Base-by-base conservation (phyloP, 176 grass and related monocot species). In the Thinopyrum elongatum region DNA sequence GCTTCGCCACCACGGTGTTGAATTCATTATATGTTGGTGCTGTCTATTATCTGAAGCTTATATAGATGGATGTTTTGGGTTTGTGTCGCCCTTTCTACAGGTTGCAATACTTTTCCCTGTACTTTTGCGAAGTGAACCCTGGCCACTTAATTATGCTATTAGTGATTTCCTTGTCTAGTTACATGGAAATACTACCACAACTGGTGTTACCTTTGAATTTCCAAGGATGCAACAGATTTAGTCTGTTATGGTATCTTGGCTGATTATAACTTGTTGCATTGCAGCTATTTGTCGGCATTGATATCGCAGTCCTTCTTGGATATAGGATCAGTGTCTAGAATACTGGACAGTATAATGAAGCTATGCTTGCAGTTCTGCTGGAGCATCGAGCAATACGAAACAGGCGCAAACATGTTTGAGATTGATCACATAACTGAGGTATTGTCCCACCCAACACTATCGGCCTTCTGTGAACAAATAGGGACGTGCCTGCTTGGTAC, bases 271-370 rank as follows among this genome's bases (percentile, higher is more conserved):
- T 27, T 80, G 25, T 83, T 53, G 63, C 39, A 49, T n/a, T 57
- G 39, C 89, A 98, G 94, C 69, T 98, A 98, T 70, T 92, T 98
- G 76, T 90, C 91, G 70, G 94, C 94, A 61, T 86, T 98, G 88
- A 86, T 98, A 88, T 98, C 94, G 70, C 94, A 98, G 74, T 98
- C 97, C 11, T 98, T 98, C 85, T 86, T 98, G 62, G 97, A 98
- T 84, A 96, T 98, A 67, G 97, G 97, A 88, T 98, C 97, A 30
- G 91, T 98, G 5, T 98, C 94, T 78, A 94, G 97, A 88, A 96
- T 98, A 88, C 81, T 98, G 21, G 94, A 95, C 76, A 94, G 91
- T 85, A 96, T 96, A 79, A 98, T 98, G 97, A 96, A 98, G 90
- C 90, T 98, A 23, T 98, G 97, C 79, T 82, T 96, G 84, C 94